Evolutionary conservation across 495 filamentous ascomycete species (phyloP).

Genomic region (Elasticomyces elasticus): DNA sequence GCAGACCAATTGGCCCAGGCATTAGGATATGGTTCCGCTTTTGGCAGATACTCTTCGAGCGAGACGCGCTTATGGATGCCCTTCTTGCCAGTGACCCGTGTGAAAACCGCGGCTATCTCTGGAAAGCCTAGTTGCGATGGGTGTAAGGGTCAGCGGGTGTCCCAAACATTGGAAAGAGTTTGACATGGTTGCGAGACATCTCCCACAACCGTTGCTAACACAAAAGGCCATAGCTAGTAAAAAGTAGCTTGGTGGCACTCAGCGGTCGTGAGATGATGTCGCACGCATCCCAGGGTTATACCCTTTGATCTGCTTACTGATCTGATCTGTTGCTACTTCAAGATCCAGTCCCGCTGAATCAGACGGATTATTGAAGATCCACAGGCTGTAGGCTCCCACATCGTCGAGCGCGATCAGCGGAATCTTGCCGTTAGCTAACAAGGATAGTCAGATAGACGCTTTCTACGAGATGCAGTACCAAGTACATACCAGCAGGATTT

Average conservation of each 20-base stretch:
- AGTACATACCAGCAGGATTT: conserved; percentile 24
- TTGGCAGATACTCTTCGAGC: conserved; percentile 37
- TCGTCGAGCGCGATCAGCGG: conserved; percentile 43
- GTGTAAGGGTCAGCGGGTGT: too few relatives aligned
- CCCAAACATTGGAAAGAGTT: too few relatives aligned
- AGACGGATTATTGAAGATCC: conserved; percentile 45
- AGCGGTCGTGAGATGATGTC: too few relatives aligned
- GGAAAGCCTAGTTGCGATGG: too few relatives aligned
- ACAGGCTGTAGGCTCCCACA: conserved; percentile 42
- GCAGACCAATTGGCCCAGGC: not conserved
- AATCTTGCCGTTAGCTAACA: too few relatives aligned
- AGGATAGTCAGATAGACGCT: too few relatives aligned
- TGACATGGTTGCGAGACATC: too few relatives aligned
- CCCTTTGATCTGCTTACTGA: too few relatives aligned
- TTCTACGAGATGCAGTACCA: conserved; percentile 24
- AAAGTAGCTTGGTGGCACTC: too few relatives aligned
- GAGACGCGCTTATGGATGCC: conserved; percentile 35
- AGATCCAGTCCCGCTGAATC: conserved; percentile 43
- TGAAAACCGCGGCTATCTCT: conserved; percentile 42
- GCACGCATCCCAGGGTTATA: too few relatives aligned
- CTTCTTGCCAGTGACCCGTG: conserved; percentile 42
- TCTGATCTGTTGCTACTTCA: conserved; percentile 40
- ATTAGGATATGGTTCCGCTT: not conserved
- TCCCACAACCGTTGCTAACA: too few relatives aligned
- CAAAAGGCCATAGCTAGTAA: too few relatives aligned